A percentile compares a stretch with the other conserved stretches of the same genome.
Conservation (phyloP, 2,329 filamentous ascomycete species). For the Simplicillium aogashimaense region DNA sequence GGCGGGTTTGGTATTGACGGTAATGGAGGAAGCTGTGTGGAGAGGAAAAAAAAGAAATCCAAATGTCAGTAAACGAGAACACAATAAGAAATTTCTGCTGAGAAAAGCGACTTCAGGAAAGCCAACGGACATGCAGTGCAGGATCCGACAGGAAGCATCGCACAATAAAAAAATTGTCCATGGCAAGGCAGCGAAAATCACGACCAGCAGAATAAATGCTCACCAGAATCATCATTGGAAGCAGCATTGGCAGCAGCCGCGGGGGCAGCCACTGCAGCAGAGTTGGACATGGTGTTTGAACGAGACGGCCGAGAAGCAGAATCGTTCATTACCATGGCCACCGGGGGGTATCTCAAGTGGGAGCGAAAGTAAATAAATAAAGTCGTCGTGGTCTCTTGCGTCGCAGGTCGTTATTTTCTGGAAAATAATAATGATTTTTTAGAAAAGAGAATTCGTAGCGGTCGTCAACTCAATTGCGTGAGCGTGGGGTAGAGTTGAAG, state of each 20-base stretch:
- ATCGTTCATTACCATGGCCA: constrained; percentile 30
- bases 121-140: constrained; percentile 1
- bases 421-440: no score
- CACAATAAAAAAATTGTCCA: constrained; percentile 10
- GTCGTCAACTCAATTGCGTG: constrained; percentile 1
- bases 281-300: constrained; percentile 26
- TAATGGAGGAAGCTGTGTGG: constrained; percentile 36
- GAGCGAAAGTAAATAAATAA: constrained; percentile 3
- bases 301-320: constrained; percentile 24
- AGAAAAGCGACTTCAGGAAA: no score
- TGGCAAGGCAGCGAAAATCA: constrained; percentile 8
- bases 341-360: constrained; percentile 4
- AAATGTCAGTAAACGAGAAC: background rate
- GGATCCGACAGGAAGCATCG: constrained; percentile 17
- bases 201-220: constrained; percentile 12
- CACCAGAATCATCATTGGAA: constrained; percentile 29
- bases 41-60: background rate
- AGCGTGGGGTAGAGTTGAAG: constrained; percentile 5
- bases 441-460: background rate
- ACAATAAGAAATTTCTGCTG: no score
- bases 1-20: constrained; percentile 36
- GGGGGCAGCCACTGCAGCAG: constrained; percentile 18
- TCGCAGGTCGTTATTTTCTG: background rate
- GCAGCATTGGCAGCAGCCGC: constrained; percentile 13
- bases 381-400: background rate